Evolutionary conservation across 2,329 filamentous ascomycete genomes (phyloP).

Genomic region (Trichoderma sp.): DNA sequence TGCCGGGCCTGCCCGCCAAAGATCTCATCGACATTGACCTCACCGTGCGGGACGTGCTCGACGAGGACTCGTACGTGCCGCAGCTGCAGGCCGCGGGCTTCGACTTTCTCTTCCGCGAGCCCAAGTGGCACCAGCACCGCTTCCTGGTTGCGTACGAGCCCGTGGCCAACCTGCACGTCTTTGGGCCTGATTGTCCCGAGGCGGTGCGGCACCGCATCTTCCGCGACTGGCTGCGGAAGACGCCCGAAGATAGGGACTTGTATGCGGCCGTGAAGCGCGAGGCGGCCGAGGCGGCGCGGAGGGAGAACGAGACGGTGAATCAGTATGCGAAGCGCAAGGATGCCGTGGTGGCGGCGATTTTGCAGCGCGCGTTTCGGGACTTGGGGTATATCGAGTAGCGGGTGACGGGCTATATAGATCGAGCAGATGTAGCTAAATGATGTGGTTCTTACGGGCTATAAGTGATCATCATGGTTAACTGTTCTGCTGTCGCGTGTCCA

Average conservation of each 20-base stretch:
- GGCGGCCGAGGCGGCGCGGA: conserved; percentile 35
- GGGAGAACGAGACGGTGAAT: conserved; percentile 36
- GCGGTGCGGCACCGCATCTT: conserved; percentile 45
- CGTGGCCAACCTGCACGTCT: conserved; percentile 52
- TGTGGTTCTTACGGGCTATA: not conserved
- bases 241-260: conserved; percentile 41
- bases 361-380: conserved; percentile 31
- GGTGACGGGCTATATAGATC: no score
- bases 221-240: conserved; percentile 43
- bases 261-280: conserved; percentile 45
- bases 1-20: conserved; percentile 53
- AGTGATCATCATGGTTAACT: no score
- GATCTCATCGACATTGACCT: conserved; percentile 56
- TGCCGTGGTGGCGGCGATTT: conserved; percentile 41
- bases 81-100: conserved; percentile 48
- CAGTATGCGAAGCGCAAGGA: conserved; percentile 48
- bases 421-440: not conserved
- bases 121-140: conserved; percentile 51
- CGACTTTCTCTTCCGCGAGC: conserved; percentile 49
- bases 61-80: conserved; percentile 47
- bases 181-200: conserved; percentile 46
- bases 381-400: conserved; percentile 16
- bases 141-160: conserved; percentile 45
- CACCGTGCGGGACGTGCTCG: conserved; percentile 42
- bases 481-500: not conserved